Base-by-base conservation (phyloP, 805 yeast genomes). In the Nakazawaea ishiwadae region DNA sequence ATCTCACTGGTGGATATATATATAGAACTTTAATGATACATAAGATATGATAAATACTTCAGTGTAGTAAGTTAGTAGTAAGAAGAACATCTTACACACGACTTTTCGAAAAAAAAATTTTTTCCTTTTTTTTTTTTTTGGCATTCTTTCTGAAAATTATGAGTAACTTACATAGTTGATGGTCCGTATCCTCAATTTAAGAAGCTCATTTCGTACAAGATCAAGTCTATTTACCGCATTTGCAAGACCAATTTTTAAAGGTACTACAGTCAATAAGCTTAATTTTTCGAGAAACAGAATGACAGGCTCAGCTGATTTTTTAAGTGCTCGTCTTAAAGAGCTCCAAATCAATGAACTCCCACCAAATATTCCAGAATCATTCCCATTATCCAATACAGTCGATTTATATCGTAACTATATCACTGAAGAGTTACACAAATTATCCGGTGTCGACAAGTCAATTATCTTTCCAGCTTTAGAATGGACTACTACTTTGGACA, bases 381-480 rank as follows among this genome's bases (percentile, higher is more conserved):
- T 67, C 58, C 96, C 96, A 12, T 79, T 77, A 33, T 71, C 70
- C 60, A 91, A 91, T 62, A 81, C 91, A 4, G 80, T 84, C 44
- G 99, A 93, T 57, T 69, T 89, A 17, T 79, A 88, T 71, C 84
- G 98, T 71, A 85, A 89, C 62, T 88, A 86, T 65, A 86, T 93
- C 60, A 68, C 96, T 38, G 73, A 77, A 48, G 91, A 90, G 59
- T 73, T 93, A 45, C 71, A 84, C 45, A 69, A 73, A 50, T 66
- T 93, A 51, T 73, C 95, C 15, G 83, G 81, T 28, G 95, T 89
- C 31, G 84, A 82, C 45, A 65, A 73, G 43, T 65, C 68, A 3
- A 59, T 88, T 38, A 86, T 90, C 48, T 86, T 73, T 62, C 85
- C 88, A 44, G 88, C 96, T 28, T 72, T 93, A 55, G 98, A 93